Conservation (phyloP, 2,329 filamentous ascomycete genomes). For the Penicillium sp. region DNA sequence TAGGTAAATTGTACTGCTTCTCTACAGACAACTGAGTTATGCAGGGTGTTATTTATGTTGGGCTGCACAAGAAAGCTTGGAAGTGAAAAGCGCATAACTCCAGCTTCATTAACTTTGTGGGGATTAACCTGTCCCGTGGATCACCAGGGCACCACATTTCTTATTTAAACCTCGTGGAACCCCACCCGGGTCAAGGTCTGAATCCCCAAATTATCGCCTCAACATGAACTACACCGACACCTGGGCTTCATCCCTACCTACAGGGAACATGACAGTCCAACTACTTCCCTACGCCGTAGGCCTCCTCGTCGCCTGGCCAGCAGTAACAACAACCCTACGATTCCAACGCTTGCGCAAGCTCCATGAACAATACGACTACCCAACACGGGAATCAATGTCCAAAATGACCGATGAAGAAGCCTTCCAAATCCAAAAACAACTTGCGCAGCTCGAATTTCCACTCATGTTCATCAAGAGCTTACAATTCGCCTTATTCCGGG, state of each 20-base stretch:
- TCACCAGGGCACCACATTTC: not conserved
- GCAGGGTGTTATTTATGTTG: not conserved
- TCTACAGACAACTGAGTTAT: not conserved
- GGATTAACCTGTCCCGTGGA: not conserved
- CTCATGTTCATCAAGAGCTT: slow-evolving; percentile 50
- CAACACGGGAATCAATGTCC: slow-evolving; percentile 46
- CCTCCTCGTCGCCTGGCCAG: slow-evolving; percentile 26
- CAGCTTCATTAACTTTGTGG: not conserved
- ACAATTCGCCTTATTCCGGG: slow-evolving; percentile 60
- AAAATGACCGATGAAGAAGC: slow-evolving; percentile 56
- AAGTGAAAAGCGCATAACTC: not conserved
- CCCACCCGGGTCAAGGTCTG: not conserved
- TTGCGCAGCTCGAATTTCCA: slow-evolving; percentile 56
- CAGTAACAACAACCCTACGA: slow-evolving; percentile 29
- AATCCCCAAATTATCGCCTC: not conserved
- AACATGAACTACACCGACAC: not conserved
- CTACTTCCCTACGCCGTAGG: slow-evolving; percentile 24
- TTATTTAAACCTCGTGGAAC: not conserved
- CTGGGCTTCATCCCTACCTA: not conserved
- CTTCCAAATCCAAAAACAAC: slow-evolving; percentile 47
- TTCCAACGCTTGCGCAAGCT: slow-evolving; percentile 37
- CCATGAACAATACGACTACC: slow-evolving; percentile 44
- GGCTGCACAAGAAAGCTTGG: not conserved
- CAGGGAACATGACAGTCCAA: slow-evolving; percentile 4
- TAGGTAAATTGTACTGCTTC: not conserved